A percentile compares a stretch with the other conserved stretches of the same genome.
These are phyloP conservation scores for Rhodotorula sp. DNA, from an alignment of 1,284 basidiomycete species.

Conservation along the genomic window DNA sequence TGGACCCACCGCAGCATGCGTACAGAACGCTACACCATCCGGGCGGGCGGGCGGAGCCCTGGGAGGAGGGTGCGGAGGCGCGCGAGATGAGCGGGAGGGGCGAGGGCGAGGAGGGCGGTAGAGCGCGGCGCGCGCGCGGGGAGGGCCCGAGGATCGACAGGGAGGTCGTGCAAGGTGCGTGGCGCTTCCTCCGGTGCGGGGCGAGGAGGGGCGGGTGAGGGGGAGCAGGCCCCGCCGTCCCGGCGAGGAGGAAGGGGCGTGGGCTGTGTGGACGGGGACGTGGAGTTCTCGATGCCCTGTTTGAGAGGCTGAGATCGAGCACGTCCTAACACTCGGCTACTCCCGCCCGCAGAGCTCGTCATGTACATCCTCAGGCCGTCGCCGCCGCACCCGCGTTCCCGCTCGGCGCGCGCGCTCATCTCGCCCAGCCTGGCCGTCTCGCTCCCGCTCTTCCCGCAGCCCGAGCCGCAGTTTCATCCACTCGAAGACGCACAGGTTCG, in stretches of 20 bases:
- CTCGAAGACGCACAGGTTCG: not conserved
- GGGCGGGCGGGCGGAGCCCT: not conserved
- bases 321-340: not conserved
- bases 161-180: not conserved
- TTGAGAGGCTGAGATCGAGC: too few relatives aligned
- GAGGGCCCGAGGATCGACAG: not conserved
- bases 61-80: not conserved
- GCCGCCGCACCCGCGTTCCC: not conserved
- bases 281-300: not conserved
- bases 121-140: not conserved
- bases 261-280: too few relatives aligned
- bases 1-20: too few relatives aligned
- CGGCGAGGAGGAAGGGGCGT: too few relatives aligned
- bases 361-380: not conserved
- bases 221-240: too few relatives aligned
- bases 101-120: not conserved
- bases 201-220: not conserved
- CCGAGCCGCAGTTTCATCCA: not conserved
- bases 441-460: not conserved
- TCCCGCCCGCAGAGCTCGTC: not conserved
- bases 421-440: conserved; percentile 1
- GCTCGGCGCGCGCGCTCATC: not conserved
- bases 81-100: not conserved
- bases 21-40: not conserved
- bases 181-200: not conserved